Evolutionary conservation across 371 early-diverging fungal genomes (phyloP).

Genomic region (Capniomyces stellatus): DNA sequence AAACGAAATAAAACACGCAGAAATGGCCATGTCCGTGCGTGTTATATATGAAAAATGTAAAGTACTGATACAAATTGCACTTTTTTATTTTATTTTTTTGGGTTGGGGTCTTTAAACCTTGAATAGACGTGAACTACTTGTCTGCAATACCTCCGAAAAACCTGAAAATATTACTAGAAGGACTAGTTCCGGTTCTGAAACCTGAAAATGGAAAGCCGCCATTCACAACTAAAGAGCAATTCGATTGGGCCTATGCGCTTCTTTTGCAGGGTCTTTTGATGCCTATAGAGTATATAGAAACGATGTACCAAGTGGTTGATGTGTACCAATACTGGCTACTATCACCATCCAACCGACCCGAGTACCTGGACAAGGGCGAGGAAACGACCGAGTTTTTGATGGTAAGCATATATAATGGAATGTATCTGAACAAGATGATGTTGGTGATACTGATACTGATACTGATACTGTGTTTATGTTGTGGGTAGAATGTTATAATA

Average conservation of each 20-base stretch:
- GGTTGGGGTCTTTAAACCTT: background rate
- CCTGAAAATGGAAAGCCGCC: background rate
- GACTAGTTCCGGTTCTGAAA: background rate
- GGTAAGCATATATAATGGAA: background rate
- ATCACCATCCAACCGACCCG: background rate
- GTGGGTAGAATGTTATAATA: background rate
- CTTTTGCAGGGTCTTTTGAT: constrained; percentile 1
- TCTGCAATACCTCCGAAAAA: background rate
- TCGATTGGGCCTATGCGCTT: constrained; percentile 1
- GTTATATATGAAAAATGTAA: too few relatives aligned
- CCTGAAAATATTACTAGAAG: background rate
- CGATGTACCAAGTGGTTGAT: background rate
- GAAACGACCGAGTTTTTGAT: background rate
- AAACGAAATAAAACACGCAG: too few relatives aligned
- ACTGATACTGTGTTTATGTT: too few relatives aligned
- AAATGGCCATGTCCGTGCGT: too few relatives aligned
- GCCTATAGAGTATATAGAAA: constrained; percentile 2
- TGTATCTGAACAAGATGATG: too few relatives aligned
- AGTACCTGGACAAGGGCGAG: background rate
- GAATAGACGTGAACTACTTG: background rate
- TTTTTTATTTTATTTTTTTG: too few relatives aligned
- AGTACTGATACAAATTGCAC: too few relatives aligned
- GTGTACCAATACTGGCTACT: constrained; percentile 2
- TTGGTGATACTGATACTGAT: too few relatives aligned
- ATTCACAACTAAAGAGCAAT: constrained; percentile 1